Base-by-base conservation (phyloP, 495 filamentous ascomycete genomes). In the Trichoderma parareesei region DNA sequence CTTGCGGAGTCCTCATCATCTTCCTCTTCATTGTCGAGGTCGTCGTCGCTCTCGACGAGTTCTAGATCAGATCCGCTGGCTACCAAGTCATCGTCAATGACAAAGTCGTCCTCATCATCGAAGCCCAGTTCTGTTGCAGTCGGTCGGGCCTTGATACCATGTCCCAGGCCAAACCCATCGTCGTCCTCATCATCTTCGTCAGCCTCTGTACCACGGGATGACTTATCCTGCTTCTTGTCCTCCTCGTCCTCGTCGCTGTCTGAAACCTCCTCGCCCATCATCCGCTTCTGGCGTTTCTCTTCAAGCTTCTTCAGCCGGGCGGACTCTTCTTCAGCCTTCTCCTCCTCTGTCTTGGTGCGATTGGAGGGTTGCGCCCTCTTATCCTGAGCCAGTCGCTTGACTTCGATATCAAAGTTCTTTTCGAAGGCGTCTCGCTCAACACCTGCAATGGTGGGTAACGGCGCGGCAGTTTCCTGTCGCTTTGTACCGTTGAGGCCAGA, bases 91-190 rank as follows among this genome's bases (percentile, higher is more conserved):
- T 94, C 90, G 65, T 97, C 93, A 64, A 97, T 87, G 9, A 91
- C 64, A 68, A 97, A 97, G 65, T 96, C 90, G 71, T 91, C 93
- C 71, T 97, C 93, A 68, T 96, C 93, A 67, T 96, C 91, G 40
- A 92, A 86, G 38, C 81, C 76, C 35, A 85, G 70, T 66, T 85
- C 80, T 14, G 75, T 73, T 33, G 72, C 79, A 6, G 71, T 78
- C 35, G 72, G 78, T 65, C 71, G 73, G 42, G 73, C 78, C 71
- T 74, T 79, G 62, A 85, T 81, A 38, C 84, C 84, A 35, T 73
- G 69, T 13, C 85, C 84, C 13, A 87, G 71, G 1, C 82, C 83
- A 67, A 82, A 86, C 62, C 80, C 79, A 20, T 82, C 77, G 10
- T 80, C 78, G 2, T 83, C 79, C 14, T 81, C 80, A 9, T 76